phyloP scores from a whole-genome alignment of 352 stramenopile species.

The Peronospora belbahrii region DNA sequence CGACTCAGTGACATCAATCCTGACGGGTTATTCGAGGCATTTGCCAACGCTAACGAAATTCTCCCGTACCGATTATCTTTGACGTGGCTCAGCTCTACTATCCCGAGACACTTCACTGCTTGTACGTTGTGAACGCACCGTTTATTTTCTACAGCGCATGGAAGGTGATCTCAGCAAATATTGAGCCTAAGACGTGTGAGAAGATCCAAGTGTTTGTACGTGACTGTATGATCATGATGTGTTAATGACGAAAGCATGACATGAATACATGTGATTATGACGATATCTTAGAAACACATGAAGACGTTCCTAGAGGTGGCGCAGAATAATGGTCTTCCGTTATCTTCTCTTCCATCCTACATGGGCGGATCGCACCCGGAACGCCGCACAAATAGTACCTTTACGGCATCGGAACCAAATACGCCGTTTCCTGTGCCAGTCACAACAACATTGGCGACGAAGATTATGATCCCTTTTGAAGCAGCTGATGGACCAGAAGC shows the following conservation, averaged over 20 bases:
- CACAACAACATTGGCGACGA: not conserved
- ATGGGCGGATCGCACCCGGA: constrained; percentile 52
- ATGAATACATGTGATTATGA: not conserved
- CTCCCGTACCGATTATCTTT: constrained; percentile 67
- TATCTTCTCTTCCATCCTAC: constrained; percentile 47
- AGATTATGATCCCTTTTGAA: constrained; percentile 7
- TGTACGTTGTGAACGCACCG: constrained; percentile 78
- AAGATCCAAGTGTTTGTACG: constrained; percentile 80
- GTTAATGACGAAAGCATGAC: not conserved
- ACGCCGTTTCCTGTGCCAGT: constrained; percentile 42
- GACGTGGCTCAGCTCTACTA: constrained; percentile 74
- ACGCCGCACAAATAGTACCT: constrained; percentile 57
- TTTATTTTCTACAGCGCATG: constrained; percentile 80
- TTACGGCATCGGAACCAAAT: constrained; percentile 46
- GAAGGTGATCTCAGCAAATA: constrained; percentile 66
- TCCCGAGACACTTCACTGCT: constrained; percentile 65
- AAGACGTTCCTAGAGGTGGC: constrained; percentile 48
- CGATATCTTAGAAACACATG: constrained; percentile 37
- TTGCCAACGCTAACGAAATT: constrained; percentile 44
- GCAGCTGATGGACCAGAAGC: constrained; percentile 10
- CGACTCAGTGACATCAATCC: constrained; percentile 57
- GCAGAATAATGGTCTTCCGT: constrained; percentile 52
- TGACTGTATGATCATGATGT: constrained; percentile 1
- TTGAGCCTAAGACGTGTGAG: constrained; percentile 66
- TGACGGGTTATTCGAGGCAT: constrained; percentile 53